phyloP scores from a whole-genome alignment of 345 rosid species.

The Kandelia obovata region DNA sequence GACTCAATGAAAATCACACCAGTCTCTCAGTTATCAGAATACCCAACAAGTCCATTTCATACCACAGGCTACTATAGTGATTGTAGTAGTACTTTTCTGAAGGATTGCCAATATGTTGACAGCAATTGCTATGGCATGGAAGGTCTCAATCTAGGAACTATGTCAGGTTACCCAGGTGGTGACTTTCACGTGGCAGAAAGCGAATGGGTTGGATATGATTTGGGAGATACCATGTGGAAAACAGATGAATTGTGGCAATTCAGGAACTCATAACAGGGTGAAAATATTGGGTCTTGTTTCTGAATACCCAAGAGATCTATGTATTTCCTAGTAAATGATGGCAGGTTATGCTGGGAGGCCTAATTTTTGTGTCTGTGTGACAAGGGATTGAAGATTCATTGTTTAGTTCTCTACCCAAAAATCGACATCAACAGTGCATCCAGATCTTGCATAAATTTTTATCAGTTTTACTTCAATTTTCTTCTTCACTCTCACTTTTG shows the following conservation, averaged over 20 bases:
- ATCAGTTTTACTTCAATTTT: background rate
- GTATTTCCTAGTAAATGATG: background rate
- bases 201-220: slow-evolving; percentile 39
- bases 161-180: slow-evolving; percentile 17
- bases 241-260: slow-evolving; percentile 71
- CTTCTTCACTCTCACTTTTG: background rate
- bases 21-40: slow-evolving; percentile 20
- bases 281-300: background rate
- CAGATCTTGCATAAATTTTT: background rate
- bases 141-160: slow-evolving; percentile 4
- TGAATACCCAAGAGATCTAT: background rate
- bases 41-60: slow-evolving; percentile 18
- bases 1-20: slow-evolving; percentile 24
- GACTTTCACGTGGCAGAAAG: slow-evolving; percentile 27
- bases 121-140: slow-evolving; percentile 30
- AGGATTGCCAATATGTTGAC: slow-evolving; percentile 17
- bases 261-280: slow-evolving; percentile 28
- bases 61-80: slow-evolving; percentile 23
- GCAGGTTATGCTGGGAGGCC: background rate
- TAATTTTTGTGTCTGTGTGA: slow-evolving; percentile 7
- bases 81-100: slow-evolving; percentile 8
- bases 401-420: background rate
- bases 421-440: slow-evolving; percentile 2
- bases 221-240: slow-evolving; percentile 60
- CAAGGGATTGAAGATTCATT: background rate